Conservation (phyloP, 139 green algal species). For the Pseudopediastrum boryanum region DNA sequence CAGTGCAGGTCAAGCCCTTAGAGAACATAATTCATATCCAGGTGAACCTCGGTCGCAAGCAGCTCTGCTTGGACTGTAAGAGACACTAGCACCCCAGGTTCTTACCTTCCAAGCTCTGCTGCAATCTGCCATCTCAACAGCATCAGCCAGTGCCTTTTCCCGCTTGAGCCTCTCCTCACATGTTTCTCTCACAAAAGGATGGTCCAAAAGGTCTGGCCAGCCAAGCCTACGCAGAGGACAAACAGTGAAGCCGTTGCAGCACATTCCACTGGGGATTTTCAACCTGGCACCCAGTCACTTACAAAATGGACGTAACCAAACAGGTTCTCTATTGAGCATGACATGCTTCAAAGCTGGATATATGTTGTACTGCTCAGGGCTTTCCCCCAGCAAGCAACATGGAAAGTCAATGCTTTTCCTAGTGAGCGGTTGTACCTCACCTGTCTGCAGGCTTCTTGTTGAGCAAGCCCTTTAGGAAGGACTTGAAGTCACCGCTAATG, state of each 20-base stretch:
- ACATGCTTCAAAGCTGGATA: no score
- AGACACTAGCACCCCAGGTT: neutral
- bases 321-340: no score
- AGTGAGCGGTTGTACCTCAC: neutral
- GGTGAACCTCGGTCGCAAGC: no score
- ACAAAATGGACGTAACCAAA: no score
- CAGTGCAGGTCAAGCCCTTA: no score
- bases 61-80: neutral
- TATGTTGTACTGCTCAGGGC: no score
- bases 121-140: constrained; percentile 51
- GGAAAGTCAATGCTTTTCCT: no score
- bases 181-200: constrained; percentile 93
- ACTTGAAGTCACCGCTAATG: constrained; percentile 89
- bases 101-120: constrained; percentile 60
- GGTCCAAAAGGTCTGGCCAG: constrained; percentile 92
- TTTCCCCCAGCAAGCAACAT: no score
- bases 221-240: constrained; percentile 60
- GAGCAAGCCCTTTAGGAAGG: constrained; percentile 95
- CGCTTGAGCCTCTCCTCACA: constrained; percentile 50
- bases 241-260: no score
- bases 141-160: constrained; percentile 58
- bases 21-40: no score
- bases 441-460: constrained; percentile 90
- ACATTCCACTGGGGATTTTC: no score
- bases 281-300: no score